Evolutionary conservation across 352 stramenopile genomes (phyloP).

Genomic region (Globisporangium takayamanum): DNA sequence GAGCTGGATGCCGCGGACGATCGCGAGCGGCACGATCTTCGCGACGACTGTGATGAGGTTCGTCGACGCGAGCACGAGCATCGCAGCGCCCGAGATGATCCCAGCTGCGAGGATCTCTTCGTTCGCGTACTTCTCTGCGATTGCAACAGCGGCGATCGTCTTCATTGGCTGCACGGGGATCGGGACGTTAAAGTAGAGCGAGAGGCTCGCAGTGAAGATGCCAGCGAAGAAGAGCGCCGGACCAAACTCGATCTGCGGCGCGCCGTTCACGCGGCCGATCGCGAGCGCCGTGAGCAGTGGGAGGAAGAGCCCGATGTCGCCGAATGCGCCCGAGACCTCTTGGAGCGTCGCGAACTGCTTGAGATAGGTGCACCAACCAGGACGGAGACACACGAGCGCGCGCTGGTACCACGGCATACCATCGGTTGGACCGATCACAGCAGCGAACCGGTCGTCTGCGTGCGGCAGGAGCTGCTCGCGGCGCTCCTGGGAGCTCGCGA

Average conservation of each 20-base stretch:
- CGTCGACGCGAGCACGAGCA: conserved; percentile 75
- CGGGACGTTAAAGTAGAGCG: conserved; percentile 85
- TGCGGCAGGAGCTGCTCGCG: conserved; percentile 31
- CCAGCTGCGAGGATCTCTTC: conserved; percentile 81
- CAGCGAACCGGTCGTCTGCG: conserved; percentile 19
- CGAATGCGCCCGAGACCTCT: conserved; percentile 88
- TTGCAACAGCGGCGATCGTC: conserved; percentile 87
- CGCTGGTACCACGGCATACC: conserved; percentile 39
- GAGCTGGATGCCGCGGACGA: conserved; percentile 90
- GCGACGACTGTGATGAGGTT: conserved; percentile 89
- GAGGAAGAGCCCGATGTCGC: conserved; percentile 92
- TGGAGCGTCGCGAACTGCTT: conserved; percentile 64
- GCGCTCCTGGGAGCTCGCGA: conserved; percentile 2
- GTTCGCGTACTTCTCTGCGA: conserved; percentile 75
- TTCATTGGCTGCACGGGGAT: conserved; percentile 97
- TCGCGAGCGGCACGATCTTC: conserved; percentile 78
- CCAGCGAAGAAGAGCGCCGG: conserved; percentile 91
- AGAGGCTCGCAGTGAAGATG: conserved; percentile 81
- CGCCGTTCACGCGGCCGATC: conserved; percentile 56
- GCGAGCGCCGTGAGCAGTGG: conserved; percentile 90
- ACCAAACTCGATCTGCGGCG: conserved; percentile 80
- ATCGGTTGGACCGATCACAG: conserved; percentile 42
- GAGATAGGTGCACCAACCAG: conserved; percentile 47
- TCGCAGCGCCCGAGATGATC: conserved; percentile 69
- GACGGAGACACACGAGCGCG: conserved; percentile 49